Base-by-base conservation (phyloP, 441 rosid species). In the Eugenia klotzschiana region DNA sequence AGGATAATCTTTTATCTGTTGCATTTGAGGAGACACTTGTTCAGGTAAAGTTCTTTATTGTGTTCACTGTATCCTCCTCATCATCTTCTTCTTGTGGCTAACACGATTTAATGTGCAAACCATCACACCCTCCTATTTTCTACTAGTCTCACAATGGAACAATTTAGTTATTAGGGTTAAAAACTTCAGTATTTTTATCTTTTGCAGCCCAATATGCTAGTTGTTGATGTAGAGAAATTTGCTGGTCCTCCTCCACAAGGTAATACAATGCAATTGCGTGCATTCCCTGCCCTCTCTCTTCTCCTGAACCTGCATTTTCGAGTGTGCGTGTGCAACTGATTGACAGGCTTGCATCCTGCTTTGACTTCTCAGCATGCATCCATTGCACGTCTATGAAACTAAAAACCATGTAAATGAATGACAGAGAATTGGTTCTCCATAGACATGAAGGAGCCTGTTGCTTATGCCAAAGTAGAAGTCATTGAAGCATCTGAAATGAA, bases 21-120 rank as follows among this genome's bases (percentile, higher is more conserved):
- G 99, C 98, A 82, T 95, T 97, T 90, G 98, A 94, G 91, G 94
- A 97, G 91, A 93, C 98, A 6, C 96, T 97, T 60, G 98, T 95
- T 57, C 94, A 95, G 97, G 99, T 97, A 26, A 58, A 13, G 29
- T 56, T 60, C 41, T 60, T 0, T 60, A 60, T 29, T 0, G n/a
- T 29, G 41, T 0, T 60, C 41, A 12, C 41, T 16, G 41, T 60
- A 16, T 15, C 22, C 4, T 60, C 73, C 33, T 60, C 73, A 15
- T 60, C 11, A 7, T 60, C 73, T 60, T 60, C 73, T 60, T 60
- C 73, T 60, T 8, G 73, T 4, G 23, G 41, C 73, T 3, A 5
- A 60, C 73, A 29, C 41, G 18, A 58, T 60, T 60, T 60, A 29
- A 60, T 8, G 1, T 60, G 73, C 6, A 1, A 60, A 29, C 73